Conservation (phyloP, 2,329 filamentous ascomycete species). For the Grosmannia huntii region DNA sequence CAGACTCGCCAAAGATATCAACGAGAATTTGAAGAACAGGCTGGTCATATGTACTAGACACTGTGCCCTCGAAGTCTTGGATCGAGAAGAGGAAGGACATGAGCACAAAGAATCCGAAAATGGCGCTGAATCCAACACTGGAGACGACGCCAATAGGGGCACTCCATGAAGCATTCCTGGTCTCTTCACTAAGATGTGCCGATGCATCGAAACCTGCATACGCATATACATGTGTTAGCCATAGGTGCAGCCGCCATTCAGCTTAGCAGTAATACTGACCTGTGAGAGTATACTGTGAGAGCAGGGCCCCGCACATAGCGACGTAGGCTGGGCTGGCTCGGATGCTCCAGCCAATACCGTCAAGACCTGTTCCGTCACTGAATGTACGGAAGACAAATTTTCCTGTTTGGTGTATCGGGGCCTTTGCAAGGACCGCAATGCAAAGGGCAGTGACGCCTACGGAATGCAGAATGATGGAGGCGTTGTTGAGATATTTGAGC, state of each 20-base stretch:
- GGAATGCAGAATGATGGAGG: constrained; percentile 41
- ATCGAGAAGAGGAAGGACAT: constrained; percentile 44
- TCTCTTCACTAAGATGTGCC: constrained; percentile 46
- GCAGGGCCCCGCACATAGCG: constrained; percentile 37
- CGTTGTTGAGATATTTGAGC: constrained; percentile 44
- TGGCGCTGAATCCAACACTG: constrained; percentile 39
- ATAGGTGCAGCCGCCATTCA: not conserved
- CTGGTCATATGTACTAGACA: constrained; percentile 32
- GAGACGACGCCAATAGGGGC: constrained; percentile 45
- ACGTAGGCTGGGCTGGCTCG: constrained; percentile 42
- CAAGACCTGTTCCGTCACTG: constrained; percentile 37
- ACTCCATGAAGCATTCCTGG: constrained; percentile 39
- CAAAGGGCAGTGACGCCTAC: constrained; percentile 38
- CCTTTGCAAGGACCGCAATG: constrained; percentile 42
- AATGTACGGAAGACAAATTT: constrained; percentile 43
- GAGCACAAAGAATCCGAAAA: constrained; percentile 49
- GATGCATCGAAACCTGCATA: constrained; percentile 38
- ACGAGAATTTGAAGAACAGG: constrained; percentile 46
- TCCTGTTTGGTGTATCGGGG: constrained; percentile 40
- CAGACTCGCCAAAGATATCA: constrained; percentile 41
- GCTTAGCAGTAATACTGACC: not conserved
- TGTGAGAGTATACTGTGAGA: constrained; percentile 34
- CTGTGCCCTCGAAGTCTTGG: constrained; percentile 38
- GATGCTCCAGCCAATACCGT: constrained; percentile 36
- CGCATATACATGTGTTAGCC: not conserved